Conservation (phyloP, 2,329 filamentous ascomycete genomes). For the Penicillium sp. region DNA sequence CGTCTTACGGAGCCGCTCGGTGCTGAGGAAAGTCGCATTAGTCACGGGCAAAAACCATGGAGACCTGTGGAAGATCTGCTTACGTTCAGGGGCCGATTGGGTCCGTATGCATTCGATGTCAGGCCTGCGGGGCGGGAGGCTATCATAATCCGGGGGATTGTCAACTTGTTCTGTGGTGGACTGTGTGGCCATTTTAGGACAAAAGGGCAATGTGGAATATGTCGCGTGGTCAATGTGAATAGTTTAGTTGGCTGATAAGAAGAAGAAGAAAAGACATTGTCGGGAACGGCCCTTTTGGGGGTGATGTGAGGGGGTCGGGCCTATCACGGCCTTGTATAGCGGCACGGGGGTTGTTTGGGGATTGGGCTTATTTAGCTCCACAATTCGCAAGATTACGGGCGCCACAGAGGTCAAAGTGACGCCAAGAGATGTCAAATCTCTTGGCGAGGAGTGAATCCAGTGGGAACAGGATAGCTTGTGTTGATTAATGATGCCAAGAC, state of each 20-base stretch:
- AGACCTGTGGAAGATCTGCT: background rate
- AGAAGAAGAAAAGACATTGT: background rate
- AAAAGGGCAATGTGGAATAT: background rate
- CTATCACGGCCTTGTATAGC: background rate
- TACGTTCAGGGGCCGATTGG: background rate
- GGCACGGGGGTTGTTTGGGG: background rate
- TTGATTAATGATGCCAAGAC: background rate
- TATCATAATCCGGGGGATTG: background rate
- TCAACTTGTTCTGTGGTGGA: background rate
- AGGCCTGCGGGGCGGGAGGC: background rate
- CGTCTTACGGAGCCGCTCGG: conserved; percentile 1
- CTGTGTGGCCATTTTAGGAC: background rate
- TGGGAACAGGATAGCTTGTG: background rate
- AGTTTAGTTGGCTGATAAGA: background rate
- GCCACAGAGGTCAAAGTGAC: too few relatives aligned
- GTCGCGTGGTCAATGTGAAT: background rate
- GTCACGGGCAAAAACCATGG: background rate
- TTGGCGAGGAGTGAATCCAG: background rate
- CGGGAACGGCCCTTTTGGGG: background rate
- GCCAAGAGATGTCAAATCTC: background rate
- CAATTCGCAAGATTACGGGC: background rate
- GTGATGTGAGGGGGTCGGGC: background rate
- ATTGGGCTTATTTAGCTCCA: background rate
- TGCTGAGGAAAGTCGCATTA: background rate
- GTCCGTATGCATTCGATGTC: conserved; percentile 1